Evolutionary conservation across 164 flowering plant species (phyloP), one percentile per base, ranked within the genome.

Genomic region (Brasenia schreberi): DNA sequence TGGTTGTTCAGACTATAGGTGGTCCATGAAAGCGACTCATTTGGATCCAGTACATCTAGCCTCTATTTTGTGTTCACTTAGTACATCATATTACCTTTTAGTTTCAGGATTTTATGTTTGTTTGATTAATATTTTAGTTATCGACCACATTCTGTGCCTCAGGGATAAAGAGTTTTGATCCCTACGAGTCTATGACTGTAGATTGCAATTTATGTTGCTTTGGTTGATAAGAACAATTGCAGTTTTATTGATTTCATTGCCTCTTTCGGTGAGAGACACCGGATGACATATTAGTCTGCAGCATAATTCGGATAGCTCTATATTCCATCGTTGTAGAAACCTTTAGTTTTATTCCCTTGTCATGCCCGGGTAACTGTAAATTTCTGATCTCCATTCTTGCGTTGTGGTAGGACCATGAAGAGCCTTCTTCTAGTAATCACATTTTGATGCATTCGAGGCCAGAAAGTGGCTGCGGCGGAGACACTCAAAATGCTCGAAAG

Each of bases 401-500:
- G 59, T 0, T 65, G 5, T 42, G 56, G 6, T 66, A 85, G 87
- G 84, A 74, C 58, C 77, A 69, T 6, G 81, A 70, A 49, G 75
- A 75, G 63, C 81, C 82, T 4, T 73, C 71, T 27, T 42, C 81
- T 11, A 64, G 76, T 70, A 80, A 81, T 67, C 83, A 71, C 67
- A 72, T 77, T 5, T 66, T 59, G 60, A 63, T 73, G 59, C 85
- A 75, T 18, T 76, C 84, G 53, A 75, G 81, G 68, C 76, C 59
- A 58, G 74, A 77, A 19, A 69, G 78, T 71, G 74, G 74, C 39
- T 33, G 39, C 7, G 76, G 79, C 11, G 83, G 77, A 16, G 87
- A 81, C 17, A 77, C 81, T 0, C 85, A 86, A 66, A 88, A 81
- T 66, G 72, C 83, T 65, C 84, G 78, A 18, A 89, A 92, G 84